Evolutionary conservation across 2,329 filamentous ascomycete species (phyloP).

Genomic region (Cladosporium oxysporum): DNA sequence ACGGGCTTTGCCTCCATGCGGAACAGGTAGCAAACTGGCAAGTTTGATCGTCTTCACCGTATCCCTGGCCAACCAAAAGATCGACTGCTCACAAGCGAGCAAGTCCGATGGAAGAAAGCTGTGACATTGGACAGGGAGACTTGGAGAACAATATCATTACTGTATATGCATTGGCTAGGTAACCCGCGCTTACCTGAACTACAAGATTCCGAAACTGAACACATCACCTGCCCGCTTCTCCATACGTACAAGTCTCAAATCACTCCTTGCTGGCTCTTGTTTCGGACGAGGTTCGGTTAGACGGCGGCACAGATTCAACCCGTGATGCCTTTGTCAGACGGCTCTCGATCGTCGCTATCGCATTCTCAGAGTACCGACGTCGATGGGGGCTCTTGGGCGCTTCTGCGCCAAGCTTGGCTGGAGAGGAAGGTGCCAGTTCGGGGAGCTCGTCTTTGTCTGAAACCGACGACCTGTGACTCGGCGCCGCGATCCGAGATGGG

Average conservation of each 20-base stretch:
- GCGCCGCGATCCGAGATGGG: neutral
- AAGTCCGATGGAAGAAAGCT: neutral
- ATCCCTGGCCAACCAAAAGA: neutral
- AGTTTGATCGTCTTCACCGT: neutral
- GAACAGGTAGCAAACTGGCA: neutral
- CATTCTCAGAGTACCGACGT: constrained; percentile 34
- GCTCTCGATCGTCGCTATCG: constrained; percentile 22
- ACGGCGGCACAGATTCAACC: constrained; percentile 6
- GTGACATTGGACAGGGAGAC: neutral
- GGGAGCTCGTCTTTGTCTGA: constrained; percentile 23
- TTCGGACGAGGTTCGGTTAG: constrained; percentile 13
- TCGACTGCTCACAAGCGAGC: constrained; percentile 12
- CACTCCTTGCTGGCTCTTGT: constrained; percentile 17
- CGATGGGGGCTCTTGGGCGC: constrained; percentile 20
- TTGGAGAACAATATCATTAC: neutral
- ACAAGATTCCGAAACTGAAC: neutral
- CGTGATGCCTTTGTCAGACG: constrained; percentile 1
- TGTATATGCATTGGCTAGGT: constrained; percentile 4
- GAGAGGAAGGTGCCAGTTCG: constrained; percentile 21
- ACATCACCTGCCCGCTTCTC: neutral
- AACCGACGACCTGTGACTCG: constrained; percentile 20
- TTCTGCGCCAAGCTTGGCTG: constrained; percentile 23
- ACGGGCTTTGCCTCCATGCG: neutral
- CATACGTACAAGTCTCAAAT: neutral
- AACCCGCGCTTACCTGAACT: neutral